Evolutionary conservation across 305 asterid species (phyloP), one percentile per base, ranked within the genome.

Genomic region (Euphrasia arctica): DNA sequence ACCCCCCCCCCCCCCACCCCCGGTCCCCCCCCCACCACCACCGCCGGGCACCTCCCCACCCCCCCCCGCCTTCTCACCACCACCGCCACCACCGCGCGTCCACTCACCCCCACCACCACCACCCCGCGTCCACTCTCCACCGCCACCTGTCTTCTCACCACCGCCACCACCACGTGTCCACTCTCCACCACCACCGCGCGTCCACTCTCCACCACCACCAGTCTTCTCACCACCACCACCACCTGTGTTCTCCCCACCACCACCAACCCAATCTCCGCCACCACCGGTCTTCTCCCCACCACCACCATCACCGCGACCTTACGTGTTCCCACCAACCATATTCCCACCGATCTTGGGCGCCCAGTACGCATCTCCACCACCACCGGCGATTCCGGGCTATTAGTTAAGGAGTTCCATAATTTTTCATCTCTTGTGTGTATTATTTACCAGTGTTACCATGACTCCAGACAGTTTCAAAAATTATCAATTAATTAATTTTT

Each of bases 151-250:
- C 4, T 8, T 13, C 41, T 56, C 76, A 4, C 75, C 72, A 80
- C 69, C 81, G 10, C 84, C 84, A n/a, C 84, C 81, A 36, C 85
- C 85, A 2, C 85, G 81, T 11, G 25, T 39, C 43, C 43, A 39
- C 10, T 39, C 43, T 39, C 43, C 43, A 1, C 43, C 43, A 39
- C 43, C 43, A 7, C 43, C 10, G 6, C 42, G 41, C 0, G 25
- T 39, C 43, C 43, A 39, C 10, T 39, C 43, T 39, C 43, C 43
- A 1, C 43, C 43, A 39, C 43, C 43, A 7, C 43, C 10, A 4
- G 6, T 7, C 6, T 32, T 32, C 0, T 36, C 5, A 3, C 5
- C 34, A 31, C 34, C 34, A 31, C 34, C 34, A 31, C 34, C 34
- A 29, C 34, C 0, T 31, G 34, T 31, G 5, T 31, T 31, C 34